Evolutionary conservation across 805 yeast species (phyloP).

Genomic region (Cyberlindnera maclurae): DNA sequence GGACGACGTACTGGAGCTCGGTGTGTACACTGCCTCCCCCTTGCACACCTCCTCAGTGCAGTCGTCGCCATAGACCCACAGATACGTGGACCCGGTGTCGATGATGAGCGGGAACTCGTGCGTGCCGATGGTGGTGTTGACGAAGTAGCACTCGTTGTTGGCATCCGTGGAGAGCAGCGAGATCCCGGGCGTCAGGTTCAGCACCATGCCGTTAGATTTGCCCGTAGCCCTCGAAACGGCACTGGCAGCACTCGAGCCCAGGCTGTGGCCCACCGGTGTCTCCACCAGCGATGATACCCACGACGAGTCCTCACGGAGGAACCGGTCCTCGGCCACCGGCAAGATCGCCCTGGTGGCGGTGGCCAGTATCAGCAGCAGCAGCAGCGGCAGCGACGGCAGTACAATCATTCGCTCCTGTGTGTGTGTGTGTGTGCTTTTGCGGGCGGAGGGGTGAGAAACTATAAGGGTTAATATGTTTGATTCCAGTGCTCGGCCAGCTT

Average conservation of each 20-base stretch:
- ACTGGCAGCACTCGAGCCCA: no score
- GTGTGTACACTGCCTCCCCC: constrained; percentile 26
- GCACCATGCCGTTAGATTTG: constrained; percentile 1
- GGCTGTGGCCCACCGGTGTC: no score
- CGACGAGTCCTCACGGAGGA: constrained; percentile 1
- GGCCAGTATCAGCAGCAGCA: not conserved
- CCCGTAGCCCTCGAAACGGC: no score
- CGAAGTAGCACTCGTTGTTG: constrained; percentile 30
- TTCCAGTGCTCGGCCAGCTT: no score
- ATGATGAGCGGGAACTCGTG: constrained; percentile 43
- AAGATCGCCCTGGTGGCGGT: not conserved
- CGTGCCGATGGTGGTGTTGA: constrained; percentile 33
- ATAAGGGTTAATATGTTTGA: no score
- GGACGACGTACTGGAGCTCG: no score
- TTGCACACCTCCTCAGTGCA: constrained; percentile 42
- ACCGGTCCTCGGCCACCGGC: constrained; percentile 10
- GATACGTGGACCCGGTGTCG: constrained; percentile 60
- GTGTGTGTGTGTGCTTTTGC: no score
- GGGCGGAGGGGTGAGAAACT: no score
- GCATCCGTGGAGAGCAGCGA: constrained; percentile 22
- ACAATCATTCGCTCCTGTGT: no score
- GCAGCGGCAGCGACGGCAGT: not conserved
- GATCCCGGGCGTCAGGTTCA: constrained; percentile 24
- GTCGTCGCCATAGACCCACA: constrained; percentile 52
- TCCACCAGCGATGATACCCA: no score